Conservation (phyloP, 108 stramenopile genomes). For the Pseudonitzschia multistriata region DNA sequence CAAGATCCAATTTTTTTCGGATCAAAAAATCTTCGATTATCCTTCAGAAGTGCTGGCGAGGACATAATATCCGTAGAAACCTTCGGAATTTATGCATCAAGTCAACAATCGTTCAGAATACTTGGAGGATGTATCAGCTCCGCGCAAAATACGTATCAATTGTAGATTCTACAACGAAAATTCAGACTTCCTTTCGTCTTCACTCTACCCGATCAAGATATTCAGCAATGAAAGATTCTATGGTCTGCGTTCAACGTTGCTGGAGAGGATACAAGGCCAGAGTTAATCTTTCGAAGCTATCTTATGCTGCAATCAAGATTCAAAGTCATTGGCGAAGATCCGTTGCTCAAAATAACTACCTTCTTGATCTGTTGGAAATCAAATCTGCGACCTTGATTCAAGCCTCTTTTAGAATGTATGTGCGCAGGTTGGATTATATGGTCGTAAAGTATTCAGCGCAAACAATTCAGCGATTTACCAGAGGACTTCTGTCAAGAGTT, state of each 20-base stretch:
- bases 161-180: neutral
- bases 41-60: slow-evolving; percentile 16
- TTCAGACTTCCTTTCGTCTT: slow-evolving; percentile 5
- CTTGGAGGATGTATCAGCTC: slow-evolving; percentile 4
- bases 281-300: slow-evolving; percentile 8
- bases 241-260: neutral
- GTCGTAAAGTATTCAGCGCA: slow-evolving; percentile 26
- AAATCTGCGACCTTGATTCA: slow-evolving; percentile 44
- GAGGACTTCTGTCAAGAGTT: slow-evolving; percentile 35
- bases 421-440: slow-evolving; percentile 20
- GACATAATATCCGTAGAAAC: neutral
- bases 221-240: neutral
- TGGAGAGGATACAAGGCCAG: slow-evolving; percentile 15
- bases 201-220: neutral
- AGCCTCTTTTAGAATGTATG: slow-evolving; percentile 29
- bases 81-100: neutral
- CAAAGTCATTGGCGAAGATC: slow-evolving; percentile 52
- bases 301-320: slow-evolving; percentile 21
- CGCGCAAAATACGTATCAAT: neutral
- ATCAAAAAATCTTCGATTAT: slow-evolving; percentile 4
- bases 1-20: neutral
- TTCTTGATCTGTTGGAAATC: slow-evolving; percentile 46
- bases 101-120: neutral
- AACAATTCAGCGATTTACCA: slow-evolving; percentile 39
- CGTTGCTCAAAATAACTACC: slow-evolving; percentile 30